Evolutionary conservation across 202 grass and related monocot species (phyloP), one percentile per base, ranked within the genome.

Genomic region (Digitaria exilis): DNA sequence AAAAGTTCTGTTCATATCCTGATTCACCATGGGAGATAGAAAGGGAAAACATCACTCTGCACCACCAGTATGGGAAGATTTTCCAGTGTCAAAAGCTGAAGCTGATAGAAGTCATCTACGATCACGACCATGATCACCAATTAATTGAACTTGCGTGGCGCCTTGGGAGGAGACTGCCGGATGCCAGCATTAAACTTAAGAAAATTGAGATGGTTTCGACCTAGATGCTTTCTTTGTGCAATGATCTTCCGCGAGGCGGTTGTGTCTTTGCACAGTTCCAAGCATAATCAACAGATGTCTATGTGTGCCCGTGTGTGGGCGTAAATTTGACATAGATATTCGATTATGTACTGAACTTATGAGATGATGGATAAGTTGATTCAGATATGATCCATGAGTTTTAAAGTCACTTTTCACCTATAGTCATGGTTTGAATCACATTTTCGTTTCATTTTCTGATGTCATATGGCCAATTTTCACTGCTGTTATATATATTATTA

Each of bases 1-100:
- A 39, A 71, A 50, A 71, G 65, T 78, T 70, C 26, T 0, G 14
- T 13, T 12, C 12, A 34, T 17, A 15, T 13, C 12, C 13, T 17
- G 63, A 39, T 28, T 26, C 34, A 0, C 64, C 60, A 9, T 57
- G 64, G 63, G 52, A 77, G 1, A 34, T 60, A 4, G 62, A 35
- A 39, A 77, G 73, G 29, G 50, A 78, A 24, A 71, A 14, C n/a
- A 78, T 85, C 42, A 85, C 42, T n/a, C 65, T 85, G 2, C 74
- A 3, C 16, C 13, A 2, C 7, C 51, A 77, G 13, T n/a, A 62
- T 0, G 17, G 17, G 29, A 78, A 77, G 54, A 71, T 30, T 51
- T 70, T 78, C 42, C 52, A 2, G 22, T 78, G 74, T 34, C 64
- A 2, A 17, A 78, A 71, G 29, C 65, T 85, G 82, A 78, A 71